Evolutionary conservation across 2,329 filamentous ascomycete species (phyloP).

Genomic region (Pezizomycotina sp.): DNA sequence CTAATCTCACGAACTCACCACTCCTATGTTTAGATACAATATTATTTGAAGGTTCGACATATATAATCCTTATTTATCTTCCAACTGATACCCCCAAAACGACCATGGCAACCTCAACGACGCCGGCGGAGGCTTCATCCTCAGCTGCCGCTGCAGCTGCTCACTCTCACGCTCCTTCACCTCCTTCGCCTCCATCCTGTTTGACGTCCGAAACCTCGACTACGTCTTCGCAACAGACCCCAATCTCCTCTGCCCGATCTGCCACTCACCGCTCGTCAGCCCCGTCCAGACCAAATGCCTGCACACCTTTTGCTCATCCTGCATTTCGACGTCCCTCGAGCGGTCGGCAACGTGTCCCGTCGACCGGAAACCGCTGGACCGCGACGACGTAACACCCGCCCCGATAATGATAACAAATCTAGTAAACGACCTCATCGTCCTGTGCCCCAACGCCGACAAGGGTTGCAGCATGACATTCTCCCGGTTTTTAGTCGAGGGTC

Average conservation of each 20-base stretch:
- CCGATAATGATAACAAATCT: slow-evolving; percentile 41
- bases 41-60: too few relatives aligned
- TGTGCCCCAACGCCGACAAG: slow-evolving; percentile 38
- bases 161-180: slow-evolving; percentile 10
- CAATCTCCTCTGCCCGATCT: slow-evolving; percentile 33
- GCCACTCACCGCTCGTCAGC: slow-evolving; percentile 43
- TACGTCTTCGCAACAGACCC: slow-evolving; percentile 29
- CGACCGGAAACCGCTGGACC: slow-evolving; percentile 24
- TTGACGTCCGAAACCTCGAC: slow-evolving; percentile 28
- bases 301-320: slow-evolving; percentile 48
- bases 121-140: too few relatives aligned
- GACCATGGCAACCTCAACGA: too few relatives aligned
- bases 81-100: too few relatives aligned
- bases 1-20: too few relatives aligned
- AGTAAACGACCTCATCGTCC: slow-evolving; percentile 43
- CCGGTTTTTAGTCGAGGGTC: slow-evolving; percentile 40
- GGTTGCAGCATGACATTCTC: slow-evolving; percentile 39
- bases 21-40: too few relatives aligned
- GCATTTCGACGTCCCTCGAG: slow-evolving; percentile 28
- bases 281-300: slow-evolving; percentile 47
- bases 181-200: slow-evolving; percentile 10
- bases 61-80: too few relatives aligned
- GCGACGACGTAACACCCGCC: slow-evolving; percentile 25
- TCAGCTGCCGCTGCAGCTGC: slow-evolving; percentile 6
- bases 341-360: slow-evolving; percentile 23